A percentile compares a stretch with the other conserved stretches of the same genome.
These are phyloP conservation scores for Lecanosticta acicola DNA, from an alignment of 2,329 filamentous ascomycete genomes.

Conservation along the genomic window DNA sequence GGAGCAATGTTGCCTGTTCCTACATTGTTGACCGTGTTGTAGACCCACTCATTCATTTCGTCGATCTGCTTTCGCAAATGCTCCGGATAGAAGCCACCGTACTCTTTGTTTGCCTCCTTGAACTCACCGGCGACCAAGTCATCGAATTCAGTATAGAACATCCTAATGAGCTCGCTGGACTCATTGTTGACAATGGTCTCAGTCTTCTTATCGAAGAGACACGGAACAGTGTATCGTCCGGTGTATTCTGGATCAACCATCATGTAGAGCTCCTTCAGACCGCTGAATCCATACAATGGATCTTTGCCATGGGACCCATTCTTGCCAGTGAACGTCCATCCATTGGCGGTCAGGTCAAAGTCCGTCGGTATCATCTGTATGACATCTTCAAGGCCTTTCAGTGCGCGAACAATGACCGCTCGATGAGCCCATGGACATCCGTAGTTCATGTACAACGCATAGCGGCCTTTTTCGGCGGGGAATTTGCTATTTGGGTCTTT, in stretches of 20 bases:
- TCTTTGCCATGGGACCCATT: conserved; percentile 52
- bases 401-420: conserved; percentile 41
- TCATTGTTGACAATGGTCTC: conserved; percentile 79
- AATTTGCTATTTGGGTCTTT: conserved; percentile 48
- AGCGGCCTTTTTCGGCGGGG: conserved; percentile 55
- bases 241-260: conserved; percentile 50
- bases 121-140: conserved; percentile 44
- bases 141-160: conserved; percentile 79
- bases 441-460: conserved; percentile 55
- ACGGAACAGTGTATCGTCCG: conserved; percentile 64
- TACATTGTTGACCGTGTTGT: conserved; percentile 49
- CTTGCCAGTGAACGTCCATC: conserved; percentile 66
- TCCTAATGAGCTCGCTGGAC: conserved; percentile 83
- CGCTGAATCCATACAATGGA: conserved; percentile 60
- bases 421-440: conserved; percentile 61
- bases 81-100: conserved; percentile 62
- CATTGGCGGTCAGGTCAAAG: conserved; percentile 40
- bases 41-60: conserved; percentile 66
- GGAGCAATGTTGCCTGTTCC: background rate
- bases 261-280: conserved; percentile 69
- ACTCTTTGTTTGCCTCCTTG: conserved; percentile 48
- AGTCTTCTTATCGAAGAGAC: conserved; percentile 65
- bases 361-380: conserved; percentile 46
- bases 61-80: conserved; percentile 65
- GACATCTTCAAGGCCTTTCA: conserved; percentile 49